Percentiles rank a stretch among this genome's conserved stretches.
Conservation (phyloP, 805 yeast genomes). For the Zygoascus biomembranicola region DNA sequence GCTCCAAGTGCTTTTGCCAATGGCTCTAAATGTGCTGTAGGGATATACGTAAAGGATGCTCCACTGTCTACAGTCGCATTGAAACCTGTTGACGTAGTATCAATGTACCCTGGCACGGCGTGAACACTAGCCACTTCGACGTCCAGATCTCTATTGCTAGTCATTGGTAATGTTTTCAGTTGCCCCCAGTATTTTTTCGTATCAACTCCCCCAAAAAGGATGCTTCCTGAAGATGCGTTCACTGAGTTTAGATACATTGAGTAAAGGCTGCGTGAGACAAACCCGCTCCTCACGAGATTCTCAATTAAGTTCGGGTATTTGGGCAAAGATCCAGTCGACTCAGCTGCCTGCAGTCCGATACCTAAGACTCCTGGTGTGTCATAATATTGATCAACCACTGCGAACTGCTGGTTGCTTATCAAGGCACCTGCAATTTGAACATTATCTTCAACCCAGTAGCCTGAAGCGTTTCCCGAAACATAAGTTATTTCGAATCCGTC, state of each 20-base stretch:
- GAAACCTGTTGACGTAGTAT: slow-evolving; percentile 1
- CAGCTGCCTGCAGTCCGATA: slow-evolving; percentile 28
- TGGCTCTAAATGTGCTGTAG: neutral
- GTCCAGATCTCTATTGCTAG: slow-evolving; percentile 11
- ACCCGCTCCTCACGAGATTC: slow-evolving; percentile 42
- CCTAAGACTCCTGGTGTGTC: slow-evolving; percentile 26
- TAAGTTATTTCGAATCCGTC: slow-evolving; percentile 75
- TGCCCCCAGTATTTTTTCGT: slow-evolving; percentile 34
- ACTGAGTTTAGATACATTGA: slow-evolving; percentile 37
- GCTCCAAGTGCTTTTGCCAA: slow-evolving; percentile 7
- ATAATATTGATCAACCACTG: slow-evolving; percentile 25
- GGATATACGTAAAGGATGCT: slow-evolving; percentile 12
- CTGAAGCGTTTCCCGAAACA: slow-evolving; percentile 91
- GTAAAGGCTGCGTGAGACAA: slow-evolving; percentile 35
- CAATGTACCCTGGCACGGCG: neutral
- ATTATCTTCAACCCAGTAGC: slow-evolving; percentile 57
- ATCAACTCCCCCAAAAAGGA: slow-evolving; percentile 42
- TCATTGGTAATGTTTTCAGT: slow-evolving; percentile 30
- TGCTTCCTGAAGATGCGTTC: slow-evolving; percentile 28
- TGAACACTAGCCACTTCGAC: slow-evolving; percentile 3
- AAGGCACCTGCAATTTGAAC: slow-evolving; percentile 73
- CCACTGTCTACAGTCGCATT: slow-evolving; percentile 15
- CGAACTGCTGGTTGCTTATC: slow-evolving; percentile 51
- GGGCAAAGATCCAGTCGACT: slow-evolving; percentile 18
- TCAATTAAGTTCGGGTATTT: slow-evolving; percentile 58